Conservation (phyloP, 176 grass and related monocot genomes). For the Aegilops umbellulata region DNA sequence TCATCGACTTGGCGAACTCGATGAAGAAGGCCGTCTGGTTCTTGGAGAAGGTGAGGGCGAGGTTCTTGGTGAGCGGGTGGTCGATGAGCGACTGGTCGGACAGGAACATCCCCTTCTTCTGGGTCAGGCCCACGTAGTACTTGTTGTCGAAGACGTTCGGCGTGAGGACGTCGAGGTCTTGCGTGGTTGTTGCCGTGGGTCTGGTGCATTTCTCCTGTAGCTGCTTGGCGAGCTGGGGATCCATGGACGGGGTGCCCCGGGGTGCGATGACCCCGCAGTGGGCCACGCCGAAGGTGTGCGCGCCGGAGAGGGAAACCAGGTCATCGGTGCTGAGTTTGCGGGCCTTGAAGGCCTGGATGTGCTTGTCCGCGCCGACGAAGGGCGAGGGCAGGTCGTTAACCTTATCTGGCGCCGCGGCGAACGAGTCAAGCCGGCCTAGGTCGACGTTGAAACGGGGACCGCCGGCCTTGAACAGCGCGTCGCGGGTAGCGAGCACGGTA, state of each 20-base stretch:
- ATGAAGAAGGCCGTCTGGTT: constrained; percentile 42
- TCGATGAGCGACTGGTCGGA: constrained; percentile 38
- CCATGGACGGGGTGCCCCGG: constrained; percentile 23
- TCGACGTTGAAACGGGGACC: constrained; percentile 29
- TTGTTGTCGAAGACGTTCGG: constrained; percentile 54
- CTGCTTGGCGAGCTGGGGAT: neutral
- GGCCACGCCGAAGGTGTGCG: constrained; percentile 49
- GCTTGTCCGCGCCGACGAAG: neutral
- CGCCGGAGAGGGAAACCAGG: constrained; percentile 62
- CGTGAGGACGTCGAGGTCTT: constrained; percentile 27
- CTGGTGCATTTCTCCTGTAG: constrained; percentile 19
- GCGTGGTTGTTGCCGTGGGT: neutral
- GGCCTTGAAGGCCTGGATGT: neutral
- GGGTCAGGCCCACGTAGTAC: constrained; percentile 44
- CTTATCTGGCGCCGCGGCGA: neutral
- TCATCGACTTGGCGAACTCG: constrained; percentile 36
- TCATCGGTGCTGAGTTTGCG: constrained; percentile 22
- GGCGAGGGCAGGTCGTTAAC: constrained; percentile 17
- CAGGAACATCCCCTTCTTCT: constrained; percentile 29
- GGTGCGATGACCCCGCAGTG: constrained; percentile 35
- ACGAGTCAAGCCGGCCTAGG: constrained; percentile 26
- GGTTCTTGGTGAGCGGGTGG: neutral
- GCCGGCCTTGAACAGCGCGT: constrained; percentile 36
- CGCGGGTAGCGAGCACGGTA: constrained; percentile 35
- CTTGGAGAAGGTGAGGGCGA: neutral